phyloP scores from a whole-genome alignment of 1,284 basidiomycete species.

The Volvariella volvacea region DNA sequence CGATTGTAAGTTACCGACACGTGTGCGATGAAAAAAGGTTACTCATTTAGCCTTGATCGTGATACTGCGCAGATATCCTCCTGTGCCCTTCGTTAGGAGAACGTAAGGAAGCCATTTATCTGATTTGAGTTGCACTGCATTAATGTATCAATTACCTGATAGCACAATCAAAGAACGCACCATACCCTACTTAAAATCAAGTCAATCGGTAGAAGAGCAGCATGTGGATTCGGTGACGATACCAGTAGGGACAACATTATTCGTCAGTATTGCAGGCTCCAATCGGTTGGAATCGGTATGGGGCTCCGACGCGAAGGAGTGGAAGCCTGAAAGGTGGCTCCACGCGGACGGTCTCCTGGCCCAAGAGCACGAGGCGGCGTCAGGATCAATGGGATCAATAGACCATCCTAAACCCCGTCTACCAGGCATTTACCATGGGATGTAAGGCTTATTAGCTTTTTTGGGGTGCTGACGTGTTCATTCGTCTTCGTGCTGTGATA shows the following conservation, averaged over 20 bases:
- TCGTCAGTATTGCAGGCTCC: slow-evolving; percentile 29
- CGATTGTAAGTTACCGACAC: slow-evolving; percentile 29
- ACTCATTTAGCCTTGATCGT: not conserved
- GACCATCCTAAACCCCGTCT: slow-evolving; percentile 13
- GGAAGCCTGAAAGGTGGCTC: slow-evolving; percentile 35
- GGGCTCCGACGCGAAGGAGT: slow-evolving; percentile 34
- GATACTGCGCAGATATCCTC: slow-evolving; percentile 28
- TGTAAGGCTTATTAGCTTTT: slow-evolving; percentile 20
- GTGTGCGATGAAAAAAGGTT: too few relatives aligned
- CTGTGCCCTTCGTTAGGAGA: slow-evolving; percentile 36
- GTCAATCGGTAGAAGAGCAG: slow-evolving; percentile 8
- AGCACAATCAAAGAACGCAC: slow-evolving; percentile 26
- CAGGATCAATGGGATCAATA: too few relatives aligned
- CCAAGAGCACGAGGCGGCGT: slow-evolving; percentile 1
- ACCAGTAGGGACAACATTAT: slow-evolving; percentile 30
- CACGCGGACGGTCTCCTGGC: slow-evolving; percentile 5
- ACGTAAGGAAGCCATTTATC: slow-evolving; percentile 23
- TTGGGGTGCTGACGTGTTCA: slow-evolving; percentile 1
- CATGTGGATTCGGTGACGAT: slow-evolving; percentile 19
- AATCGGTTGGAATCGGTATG: slow-evolving; percentile 32
- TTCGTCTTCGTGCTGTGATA: slow-evolving; percentile 13
- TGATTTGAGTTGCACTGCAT: not conserved
- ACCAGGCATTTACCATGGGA: slow-evolving; percentile 33
- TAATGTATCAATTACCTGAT: not conserved
- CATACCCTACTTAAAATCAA: slow-evolving; percentile 20